Evolutionary conservation across 75 land plant species (phyloP).

Genomic region (Selaginella moellendorffii): DNA sequence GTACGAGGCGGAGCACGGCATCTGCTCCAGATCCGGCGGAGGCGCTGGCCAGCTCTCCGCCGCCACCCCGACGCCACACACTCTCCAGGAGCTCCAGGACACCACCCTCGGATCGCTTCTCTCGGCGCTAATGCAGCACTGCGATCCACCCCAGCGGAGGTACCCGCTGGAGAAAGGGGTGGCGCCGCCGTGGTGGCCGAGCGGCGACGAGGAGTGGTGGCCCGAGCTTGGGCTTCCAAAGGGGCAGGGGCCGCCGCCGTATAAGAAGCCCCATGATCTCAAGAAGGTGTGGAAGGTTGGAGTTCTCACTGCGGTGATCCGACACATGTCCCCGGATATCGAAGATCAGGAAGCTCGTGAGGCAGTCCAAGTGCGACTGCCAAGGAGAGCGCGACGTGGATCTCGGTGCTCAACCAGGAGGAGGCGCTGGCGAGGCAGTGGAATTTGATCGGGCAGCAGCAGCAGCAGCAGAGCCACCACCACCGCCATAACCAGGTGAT

Average conservation of each 20-base stretch:
- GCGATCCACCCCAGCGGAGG: conserved; percentile 80
- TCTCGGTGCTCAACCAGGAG: conserved; percentile 61
- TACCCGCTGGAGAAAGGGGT: conserved; percentile 81
- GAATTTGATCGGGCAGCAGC: neutral
- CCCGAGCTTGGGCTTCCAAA: conserved; percentile 39
- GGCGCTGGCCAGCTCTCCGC: conserved; percentile 14
- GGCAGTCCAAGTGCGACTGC: conserved; percentile 91
- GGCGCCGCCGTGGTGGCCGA: conserved; percentile 88
- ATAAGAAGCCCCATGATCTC: conserved; percentile 79
- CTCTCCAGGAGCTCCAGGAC: conserved; percentile 73
- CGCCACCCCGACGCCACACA: conserved; percentile 34
- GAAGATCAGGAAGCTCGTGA: conserved; percentile 62
- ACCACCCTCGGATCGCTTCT: conserved; percentile 79
- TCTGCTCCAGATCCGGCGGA: conserved; percentile 17
- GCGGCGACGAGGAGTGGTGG: conserved; percentile 83
- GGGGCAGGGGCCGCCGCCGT: conserved; percentile 66
- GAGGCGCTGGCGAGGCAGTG: conserved; percentile 18
- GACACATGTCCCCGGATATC: conserved; percentile 78
- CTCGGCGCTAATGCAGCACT: conserved; percentile 91
- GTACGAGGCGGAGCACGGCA: conserved; percentile 42
- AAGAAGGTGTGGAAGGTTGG: conserved; percentile 78
- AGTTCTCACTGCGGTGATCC: conserved; percentile 75
- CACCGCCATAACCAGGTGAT: conserved; percentile 32
- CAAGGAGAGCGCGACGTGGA: conserved; percentile 75
- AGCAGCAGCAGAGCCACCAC: no score